Evolutionary conservation across 345 rosid species (phyloP).

Genomic region (Balakata baccata): DNA sequence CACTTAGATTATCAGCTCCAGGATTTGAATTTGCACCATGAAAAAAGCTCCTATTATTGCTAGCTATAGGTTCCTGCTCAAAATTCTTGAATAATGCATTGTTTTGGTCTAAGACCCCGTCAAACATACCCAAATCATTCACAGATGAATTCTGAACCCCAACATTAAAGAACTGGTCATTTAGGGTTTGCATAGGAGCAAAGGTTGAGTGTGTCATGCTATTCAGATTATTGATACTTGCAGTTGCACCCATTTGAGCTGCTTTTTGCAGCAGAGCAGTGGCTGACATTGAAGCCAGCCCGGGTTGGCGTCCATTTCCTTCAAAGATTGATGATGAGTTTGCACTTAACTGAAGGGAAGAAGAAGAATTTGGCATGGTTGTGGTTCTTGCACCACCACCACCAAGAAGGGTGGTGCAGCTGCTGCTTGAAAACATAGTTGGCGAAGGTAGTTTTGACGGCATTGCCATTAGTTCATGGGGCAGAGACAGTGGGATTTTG

Average conservation of each 20-base stretch:
- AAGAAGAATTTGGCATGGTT: conserved; percentile 7
- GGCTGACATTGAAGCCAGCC: conserved; percentile 36
- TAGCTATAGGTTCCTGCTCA: no score
- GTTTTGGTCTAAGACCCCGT: conserved; percentile 24
- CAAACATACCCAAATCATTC: conserved; percentile 23
- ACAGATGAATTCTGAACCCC: conserved; percentile 5
- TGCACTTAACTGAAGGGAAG: conserved; percentile 27
- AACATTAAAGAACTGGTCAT: conserved; percentile 27
- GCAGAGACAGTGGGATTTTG: conserved; percentile 18
- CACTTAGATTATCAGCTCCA: conserved; percentile 8
- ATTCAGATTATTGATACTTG: conserved; percentile 21
- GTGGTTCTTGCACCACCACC: neutral
- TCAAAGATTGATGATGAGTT: conserved; percentile 24
- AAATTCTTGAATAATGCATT: conserved; percentile 13
- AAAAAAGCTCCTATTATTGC: conserved; percentile 10
- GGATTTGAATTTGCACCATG: conserved; percentile 15
- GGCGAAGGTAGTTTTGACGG: conserved; percentile 17
- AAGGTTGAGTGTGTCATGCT: conserved; percentile 33
- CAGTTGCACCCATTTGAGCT: conserved; percentile 54
- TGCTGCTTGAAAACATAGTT: conserved; percentile 6
- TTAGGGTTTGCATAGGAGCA: conserved; percentile 1
- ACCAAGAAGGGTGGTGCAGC: no score
- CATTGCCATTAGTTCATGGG: conserved; percentile 20
- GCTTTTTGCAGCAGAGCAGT: conserved; percentile 54
- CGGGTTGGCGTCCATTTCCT: conserved; percentile 11